Evolutionary conservation across 768 basidiomycete species (phyloP).

Genomic region (Boletus sp.): DNA sequence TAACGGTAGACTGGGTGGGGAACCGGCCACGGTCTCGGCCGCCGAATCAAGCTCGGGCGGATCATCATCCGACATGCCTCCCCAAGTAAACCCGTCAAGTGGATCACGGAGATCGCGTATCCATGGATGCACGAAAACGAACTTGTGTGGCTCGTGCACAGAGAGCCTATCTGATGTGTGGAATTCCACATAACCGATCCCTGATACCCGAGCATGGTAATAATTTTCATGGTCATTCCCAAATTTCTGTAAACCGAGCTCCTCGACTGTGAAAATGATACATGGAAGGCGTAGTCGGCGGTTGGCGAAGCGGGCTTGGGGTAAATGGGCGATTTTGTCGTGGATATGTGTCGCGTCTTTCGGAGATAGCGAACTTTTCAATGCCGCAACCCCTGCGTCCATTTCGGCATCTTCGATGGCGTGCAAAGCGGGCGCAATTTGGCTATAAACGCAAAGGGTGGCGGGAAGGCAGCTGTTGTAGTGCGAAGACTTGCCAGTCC

Average conservation of each 20-base stretch:
- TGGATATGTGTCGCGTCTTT: not conserved
- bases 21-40: not conserved
- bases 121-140: constrained; percentile 14
- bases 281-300: constrained; percentile 10
- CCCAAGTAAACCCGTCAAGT: not conserved
- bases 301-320: not conserved
- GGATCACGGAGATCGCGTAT: constrained; percentile 4
- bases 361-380: not conserved
- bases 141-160: not conserved
- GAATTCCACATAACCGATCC: constrained; percentile 6
- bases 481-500: constrained; percentile 7
- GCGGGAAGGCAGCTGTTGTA: constrained; percentile 16
- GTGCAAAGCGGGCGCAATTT: not conserved
- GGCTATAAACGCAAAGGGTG: not conserved
- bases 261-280: constrained; percentile 5
- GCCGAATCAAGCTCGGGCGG: not conserved
- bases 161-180: not conserved
- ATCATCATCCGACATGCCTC: not conserved
- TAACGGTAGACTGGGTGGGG: too few relatives aligned
- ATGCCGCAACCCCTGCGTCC: not conserved
- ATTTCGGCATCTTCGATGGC: not conserved
- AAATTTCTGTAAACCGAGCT: not conserved
- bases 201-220: constrained; percentile 4
- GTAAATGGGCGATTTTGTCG: not conserved
- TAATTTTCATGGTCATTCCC: not conserved